phyloP scores from a whole-genome alignment of 148 eudicot genomes.

The Amaranthus palmeri region DNA sequence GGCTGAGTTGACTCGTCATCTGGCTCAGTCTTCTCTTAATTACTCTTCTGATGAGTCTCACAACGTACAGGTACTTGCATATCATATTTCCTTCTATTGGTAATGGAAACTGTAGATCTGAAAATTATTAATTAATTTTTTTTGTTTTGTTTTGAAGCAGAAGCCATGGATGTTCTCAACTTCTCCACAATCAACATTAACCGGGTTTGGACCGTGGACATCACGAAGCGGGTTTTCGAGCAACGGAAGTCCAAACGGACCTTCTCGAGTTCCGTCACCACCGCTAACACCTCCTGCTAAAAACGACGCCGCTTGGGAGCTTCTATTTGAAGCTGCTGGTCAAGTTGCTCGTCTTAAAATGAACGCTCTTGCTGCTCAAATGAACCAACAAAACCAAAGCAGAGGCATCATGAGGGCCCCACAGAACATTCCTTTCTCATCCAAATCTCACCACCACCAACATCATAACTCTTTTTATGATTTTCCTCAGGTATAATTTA shows the following conservation, averaged over 20 bases:
- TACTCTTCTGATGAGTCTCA: slow-evolving; percentile 9
- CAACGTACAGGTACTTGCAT: no score
- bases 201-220: slow-evolving; percentile 33
- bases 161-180: slow-evolving; percentile 36
- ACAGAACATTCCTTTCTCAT: slow-evolving; percentile 5
- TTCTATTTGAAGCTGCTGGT: slow-evolving; percentile 46
- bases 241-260: slow-evolving; percentile 40
- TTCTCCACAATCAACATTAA: slow-evolving; percentile 69
- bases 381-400: slow-evolving; percentile 19
- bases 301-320: slow-evolving; percentile 40
- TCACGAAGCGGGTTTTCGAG: slow-evolving; percentile 28
- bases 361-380: slow-evolving; percentile 29
- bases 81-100: no score
- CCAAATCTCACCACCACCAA: slow-evolving; percentile 13
- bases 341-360: slow-evolving; percentile 45
- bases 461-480: slow-evolving; percentile 15
- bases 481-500: slow-evolving; percentile 18
- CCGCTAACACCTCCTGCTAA: slow-evolving; percentile 21
- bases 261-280: slow-evolving; percentile 41
- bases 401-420: slow-evolving; percentile 15
- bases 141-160: slow-evolving; percentile 17
- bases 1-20: slow-evolving; percentile 42
- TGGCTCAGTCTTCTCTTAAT: slow-evolving; percentile 37
- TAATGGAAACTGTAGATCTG: slow-evolving; percentile 22
- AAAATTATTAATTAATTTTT: background rate